Base-by-base conservation (phyloP, 2,329 filamentous ascomycete species). In the Xylariaceae sp. region DNA sequence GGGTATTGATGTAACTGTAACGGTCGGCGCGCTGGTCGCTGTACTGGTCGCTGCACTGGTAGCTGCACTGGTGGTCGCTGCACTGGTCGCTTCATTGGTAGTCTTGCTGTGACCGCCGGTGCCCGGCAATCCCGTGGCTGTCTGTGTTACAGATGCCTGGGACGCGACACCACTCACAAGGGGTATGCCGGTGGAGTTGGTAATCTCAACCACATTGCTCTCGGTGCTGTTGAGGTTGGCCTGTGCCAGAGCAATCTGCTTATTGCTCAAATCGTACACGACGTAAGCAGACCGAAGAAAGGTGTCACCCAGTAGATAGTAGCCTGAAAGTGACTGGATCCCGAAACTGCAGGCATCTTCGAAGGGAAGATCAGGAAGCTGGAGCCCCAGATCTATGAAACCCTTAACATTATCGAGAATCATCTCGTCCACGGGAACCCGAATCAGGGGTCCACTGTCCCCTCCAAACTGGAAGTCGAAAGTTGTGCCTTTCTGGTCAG, bases 301-400 rank as follows among this genome's bases (percentile, higher is more conserved):
- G 3, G 73, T 76, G 61, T 78, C 77, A 37, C 77, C 77, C 2
- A 80, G 72, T 11, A 79, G 69, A 21, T 75, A 77, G 51, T 67
- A 64, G 36, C 62, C 65, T 15, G 72, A 66, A 48, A 69, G 74
- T 9, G 61, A 45, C 61, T 78, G 75, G 51, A 86, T 76, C 40
- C 83, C 83, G 45, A 86, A 81, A 60, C 80, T 74, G 65, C 83
- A 86, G 5, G 74, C 66, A 29, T 72, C 56, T 6, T 72, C 59
- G 64, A 80, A 78, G 44, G 71, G 73, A 7, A 73, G 57, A 16
- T 71, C 64, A 2, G 63, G 51, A 6, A 69, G 55, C 6, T 46
- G 15, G 21, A 65, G 45, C 35, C 60, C 60, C 36, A 69, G 50
- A 4, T 53, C 45, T 4, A 61, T 33, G 51, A 64, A 62, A 6